Conservation (phyloP, 2,329 filamentous ascomycete genomes). For the Drechslerella coelobrocha region DNA sequence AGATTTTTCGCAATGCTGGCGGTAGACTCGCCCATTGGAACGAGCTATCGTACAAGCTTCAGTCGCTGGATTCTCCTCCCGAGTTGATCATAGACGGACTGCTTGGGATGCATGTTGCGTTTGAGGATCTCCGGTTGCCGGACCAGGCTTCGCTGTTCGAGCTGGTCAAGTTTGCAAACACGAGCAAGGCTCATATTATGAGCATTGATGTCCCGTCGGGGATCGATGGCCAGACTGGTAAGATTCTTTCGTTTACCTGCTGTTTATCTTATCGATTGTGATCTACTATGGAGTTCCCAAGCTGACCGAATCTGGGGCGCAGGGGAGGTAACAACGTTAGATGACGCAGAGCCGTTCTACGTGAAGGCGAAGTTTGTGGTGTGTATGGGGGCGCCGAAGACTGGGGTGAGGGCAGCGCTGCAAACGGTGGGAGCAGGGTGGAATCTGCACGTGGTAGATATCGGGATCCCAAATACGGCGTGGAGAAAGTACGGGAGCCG, state of each 20-base stretch:
- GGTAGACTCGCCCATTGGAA: conserved; percentile 72
- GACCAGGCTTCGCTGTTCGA: conserved; percentile 86
- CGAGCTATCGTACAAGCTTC: conserved; percentile 65
- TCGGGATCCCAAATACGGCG: conserved; percentile 80
- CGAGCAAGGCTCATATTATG: conserved; percentile 79
- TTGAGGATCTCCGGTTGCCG: conserved; percentile 82
- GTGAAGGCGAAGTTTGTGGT: conserved; percentile 83
- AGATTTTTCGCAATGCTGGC: conserved; percentile 82
- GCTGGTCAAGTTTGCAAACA: conserved; percentile 92
- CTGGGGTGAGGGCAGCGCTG: conserved; percentile 79
- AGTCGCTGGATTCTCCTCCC: conserved; percentile 68
- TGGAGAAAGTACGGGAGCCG: conserved; percentile 85
- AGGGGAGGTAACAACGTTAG: conserved; percentile 63
- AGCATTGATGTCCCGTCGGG: conserved; percentile 92
- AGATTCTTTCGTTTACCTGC: no score
- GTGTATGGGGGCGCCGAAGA: conserved; percentile 84
- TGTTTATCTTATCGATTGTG: no score
- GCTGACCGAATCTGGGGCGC: conserved; percentile 51
- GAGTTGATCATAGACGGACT: conserved; percentile 88
- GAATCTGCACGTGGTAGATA: conserved; percentile 83
- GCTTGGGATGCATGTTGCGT: conserved; percentile 82
- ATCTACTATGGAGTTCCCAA: no score
- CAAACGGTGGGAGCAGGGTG: conserved; percentile 62
- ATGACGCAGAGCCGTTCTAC: conserved; percentile 79
- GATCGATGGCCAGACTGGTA: conserved; percentile 78